phyloP scores from a whole-genome alignment of 345 rosid species.

The Syzygium grande region DNA sequence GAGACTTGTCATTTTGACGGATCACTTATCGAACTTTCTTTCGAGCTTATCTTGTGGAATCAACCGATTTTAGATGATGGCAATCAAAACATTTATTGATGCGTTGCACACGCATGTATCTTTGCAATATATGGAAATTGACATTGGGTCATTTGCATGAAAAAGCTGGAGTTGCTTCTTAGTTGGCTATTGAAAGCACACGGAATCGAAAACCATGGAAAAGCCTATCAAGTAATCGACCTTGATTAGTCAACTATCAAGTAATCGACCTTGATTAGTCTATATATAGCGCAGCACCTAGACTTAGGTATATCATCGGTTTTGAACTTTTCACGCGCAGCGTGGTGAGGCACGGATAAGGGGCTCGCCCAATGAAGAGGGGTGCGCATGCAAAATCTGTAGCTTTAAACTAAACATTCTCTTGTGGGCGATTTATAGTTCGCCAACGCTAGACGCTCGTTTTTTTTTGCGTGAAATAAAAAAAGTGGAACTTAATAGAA shows the following conservation, averaged over 20 bases:
- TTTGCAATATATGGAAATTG: neutral
- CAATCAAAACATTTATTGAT: rapidly evolving
- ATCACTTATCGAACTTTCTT: too few relatives aligned
- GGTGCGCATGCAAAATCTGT: neutral
- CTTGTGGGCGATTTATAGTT: neutral
- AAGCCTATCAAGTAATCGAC: neutral
- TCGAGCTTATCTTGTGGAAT: neutral
- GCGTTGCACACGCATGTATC: neutral
- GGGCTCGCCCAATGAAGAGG: neutral
- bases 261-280: neutral
- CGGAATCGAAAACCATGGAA: neutral
- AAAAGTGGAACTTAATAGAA: neutral
- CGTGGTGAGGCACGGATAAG: neutral
- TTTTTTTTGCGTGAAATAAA: too few relatives aligned
- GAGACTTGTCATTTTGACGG: neutral
- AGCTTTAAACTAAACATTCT: neutral
- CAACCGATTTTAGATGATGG: neutral
- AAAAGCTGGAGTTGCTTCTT: neutral
- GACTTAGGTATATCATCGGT: neutral
- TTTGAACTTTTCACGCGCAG: too few relatives aligned
- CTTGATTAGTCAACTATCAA: neutral
- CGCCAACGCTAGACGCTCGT: neutral
- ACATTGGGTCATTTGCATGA: neutral
- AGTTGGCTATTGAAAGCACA: neutral
- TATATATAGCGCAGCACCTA: neutral